Evolutionary conservation across 2,329 filamentous ascomycete species (phyloP).

Genomic region (Pseudocercospora ulei): DNA sequence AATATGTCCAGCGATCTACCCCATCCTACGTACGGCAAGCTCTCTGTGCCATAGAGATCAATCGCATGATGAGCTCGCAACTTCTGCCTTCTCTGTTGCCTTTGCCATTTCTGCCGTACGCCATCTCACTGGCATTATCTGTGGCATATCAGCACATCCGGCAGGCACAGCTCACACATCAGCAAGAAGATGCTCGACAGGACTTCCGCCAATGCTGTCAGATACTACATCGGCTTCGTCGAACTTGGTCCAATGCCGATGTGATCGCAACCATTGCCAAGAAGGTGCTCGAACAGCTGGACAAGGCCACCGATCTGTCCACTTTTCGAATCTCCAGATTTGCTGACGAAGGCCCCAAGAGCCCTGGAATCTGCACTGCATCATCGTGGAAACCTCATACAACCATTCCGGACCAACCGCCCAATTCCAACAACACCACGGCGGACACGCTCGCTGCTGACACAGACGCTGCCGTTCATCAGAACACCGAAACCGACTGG

Average conservation of each 20-base stretch:
- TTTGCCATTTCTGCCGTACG: slow-evolving; percentile 49
- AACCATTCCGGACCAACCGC: slow-evolving; percentile 16
- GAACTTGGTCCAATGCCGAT: slow-evolving; percentile 41
- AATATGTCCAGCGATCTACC: slow-evolving; percentile 38
- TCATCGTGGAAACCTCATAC: slow-evolving; percentile 21
- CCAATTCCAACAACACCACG: slow-evolving; percentile 7
- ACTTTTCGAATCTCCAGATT: slow-evolving; percentile 25
- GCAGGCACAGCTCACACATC: slow-evolving; percentile 42
- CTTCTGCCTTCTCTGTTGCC: slow-evolving; percentile 42
- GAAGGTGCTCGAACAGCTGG: slow-evolving; percentile 31
- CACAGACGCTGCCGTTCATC: slow-evolving; percentile 3
- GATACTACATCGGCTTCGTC: slow-evolving; percentile 39
- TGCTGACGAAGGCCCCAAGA: slow-evolving; percentile 12
- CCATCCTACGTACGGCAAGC: slow-evolving; percentile 47
- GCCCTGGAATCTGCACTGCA: slow-evolving; percentile 21
- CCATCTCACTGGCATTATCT: slow-evolving; percentile 47
- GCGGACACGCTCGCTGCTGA: background rate
- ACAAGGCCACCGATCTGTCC: slow-evolving; percentile 25
- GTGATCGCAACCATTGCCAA: slow-evolving; percentile 36
- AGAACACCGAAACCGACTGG: slow-evolving; percentile 13
- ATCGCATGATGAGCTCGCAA: slow-evolving; percentile 41
- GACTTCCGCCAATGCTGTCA: slow-evolving; percentile 40
- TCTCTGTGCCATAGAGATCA: slow-evolving; percentile 48
- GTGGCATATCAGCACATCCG: slow-evolving; percentile 51
- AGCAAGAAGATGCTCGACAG: slow-evolving; percentile 41